Conservation (phyloP, 257 asterid genomes). For the Lithospermum erythrorhizon region DNA sequence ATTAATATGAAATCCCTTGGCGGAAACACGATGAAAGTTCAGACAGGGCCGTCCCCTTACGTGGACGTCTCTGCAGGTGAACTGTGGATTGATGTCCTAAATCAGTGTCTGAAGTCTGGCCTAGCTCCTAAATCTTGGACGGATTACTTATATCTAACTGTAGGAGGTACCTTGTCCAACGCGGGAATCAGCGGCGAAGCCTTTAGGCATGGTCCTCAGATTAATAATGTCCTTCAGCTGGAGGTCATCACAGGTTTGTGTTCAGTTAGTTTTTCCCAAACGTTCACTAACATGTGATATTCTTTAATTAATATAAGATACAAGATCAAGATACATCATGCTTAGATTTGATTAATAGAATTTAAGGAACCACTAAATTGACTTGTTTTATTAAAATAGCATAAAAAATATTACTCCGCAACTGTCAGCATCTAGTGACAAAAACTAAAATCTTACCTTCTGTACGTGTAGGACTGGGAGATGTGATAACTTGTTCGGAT, state of each 20-base stretch:
- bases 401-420: no score
- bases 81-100: conserved; percentile 65
- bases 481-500: conserved; percentile 59
- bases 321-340: no score
- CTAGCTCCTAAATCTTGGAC: conserved; percentile 92
- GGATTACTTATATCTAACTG: conserved; percentile 72
- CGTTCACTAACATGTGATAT: not conserved
- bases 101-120: conserved; percentile 55
- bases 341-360: not conserved
- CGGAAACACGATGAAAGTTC: conserved; percentile 43
- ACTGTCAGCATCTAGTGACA: not conserved
- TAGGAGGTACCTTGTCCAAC: conserved; percentile 84
- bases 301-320: not conserved
- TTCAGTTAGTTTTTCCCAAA: not conserved
- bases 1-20: conserved; percentile 54
- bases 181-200: conserved; percentile 96
- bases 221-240: conserved; percentile 75
- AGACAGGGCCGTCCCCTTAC: conserved; percentile 34
- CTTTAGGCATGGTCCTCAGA: conserved; percentile 87
- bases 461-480: conserved; percentile 68
- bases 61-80: conserved; percentile 73
- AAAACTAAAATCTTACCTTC: not conserved
- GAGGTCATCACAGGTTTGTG: conserved; percentile 87
- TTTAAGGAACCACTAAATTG: not conserved
- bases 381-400: not conserved